Conservation (phyloP, 192 early-diverging fungal genomes). For the Coemansia brasiliensis region DNA sequence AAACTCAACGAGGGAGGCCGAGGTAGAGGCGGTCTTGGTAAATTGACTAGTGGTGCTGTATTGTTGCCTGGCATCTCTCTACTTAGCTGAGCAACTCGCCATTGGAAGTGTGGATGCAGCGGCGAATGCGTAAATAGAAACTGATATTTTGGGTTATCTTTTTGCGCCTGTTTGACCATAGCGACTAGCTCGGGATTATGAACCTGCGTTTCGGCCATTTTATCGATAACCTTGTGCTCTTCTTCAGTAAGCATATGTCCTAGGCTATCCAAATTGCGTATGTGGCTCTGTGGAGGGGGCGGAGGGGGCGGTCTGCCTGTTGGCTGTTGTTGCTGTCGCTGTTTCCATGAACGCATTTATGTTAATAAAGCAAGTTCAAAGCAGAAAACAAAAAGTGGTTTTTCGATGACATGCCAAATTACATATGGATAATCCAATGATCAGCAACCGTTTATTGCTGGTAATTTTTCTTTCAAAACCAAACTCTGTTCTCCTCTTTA, state of each 20-base stretch:
- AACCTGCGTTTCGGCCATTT: conserved; percentile 30
- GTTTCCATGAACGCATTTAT: conserved; percentile 24
- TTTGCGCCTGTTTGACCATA: conserved; percentile 24
- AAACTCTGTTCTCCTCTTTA: conserved; percentile 3
- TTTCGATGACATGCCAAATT: background rate
- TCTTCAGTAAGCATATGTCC: background rate
- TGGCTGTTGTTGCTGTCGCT: conserved; percentile 2
- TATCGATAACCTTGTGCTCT: conserved; percentile 23
- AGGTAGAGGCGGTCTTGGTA: background rate
- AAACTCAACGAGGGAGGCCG: conserved; percentile 4
- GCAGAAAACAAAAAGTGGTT: background rate
- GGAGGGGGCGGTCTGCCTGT: conserved; percentile 7
- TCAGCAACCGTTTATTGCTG: background rate
- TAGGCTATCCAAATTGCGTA: no score
- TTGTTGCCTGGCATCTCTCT: background rate
- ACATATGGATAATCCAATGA: background rate
- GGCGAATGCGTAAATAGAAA: conserved; percentile 32
- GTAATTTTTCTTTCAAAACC: background rate
- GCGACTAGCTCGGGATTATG: conserved; percentile 30
- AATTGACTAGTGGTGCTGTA: background rate
- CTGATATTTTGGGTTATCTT: conserved; percentile 23
- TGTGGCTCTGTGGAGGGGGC: background rate
- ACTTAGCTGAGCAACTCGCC: conserved; percentile 12
- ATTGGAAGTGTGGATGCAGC: conserved; percentile 22
- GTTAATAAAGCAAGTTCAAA: background rate